Evolutionary conservation across 2,329 filamentous ascomycete species (phyloP), one percentile per base, ranked within the genome.

Genomic region (Byssothecium circinans): DNA sequence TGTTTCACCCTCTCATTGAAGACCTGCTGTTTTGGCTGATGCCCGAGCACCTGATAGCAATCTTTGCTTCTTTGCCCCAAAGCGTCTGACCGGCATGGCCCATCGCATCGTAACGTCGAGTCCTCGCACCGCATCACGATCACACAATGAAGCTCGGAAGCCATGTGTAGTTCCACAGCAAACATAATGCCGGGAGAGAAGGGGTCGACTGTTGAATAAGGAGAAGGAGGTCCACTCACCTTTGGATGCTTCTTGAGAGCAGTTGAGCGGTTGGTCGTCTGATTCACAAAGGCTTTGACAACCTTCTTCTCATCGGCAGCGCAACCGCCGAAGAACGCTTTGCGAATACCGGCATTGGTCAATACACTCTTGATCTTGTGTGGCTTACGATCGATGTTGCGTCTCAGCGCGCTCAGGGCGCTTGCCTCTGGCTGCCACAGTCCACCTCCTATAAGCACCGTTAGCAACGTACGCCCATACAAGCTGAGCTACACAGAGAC

Each of bases 171-270:
- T 19, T 2, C 15, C 18, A 23, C 18, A n/a, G 18, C 18, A 20
- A 4, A 36, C 33, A 8, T 14, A 32, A 12, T 32, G 6, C 7
- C 10, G 29, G n/a, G 11, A 17, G 4, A 41, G 22, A 49, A 49
- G 45, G 52, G 18, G 41, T 50, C 32, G 6, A 25, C 23, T 5
- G 23, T 5, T 25, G 10, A 5, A 25, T 25, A 10, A 10, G 23
- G 23, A 25, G 23, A 25, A 25, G 23, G 10, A 25, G 6, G 23
- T 38, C 23, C 10, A 74, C 80, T 68, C 69, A 90, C 89, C 83
- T 91, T 92, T 4, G 91, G 91, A 64, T 86, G 86, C 30, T 83
- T 92, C 78, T 95, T 95, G 41, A 96, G 76, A 12, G 90, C 89
- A 52, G 83, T 87, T 49, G 84, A 82, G 54, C 81, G 75, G 61